Evolutionary conservation across 352 stramenopile species (phyloP).

Genomic region (Elongisporangium undulatum): DNA sequence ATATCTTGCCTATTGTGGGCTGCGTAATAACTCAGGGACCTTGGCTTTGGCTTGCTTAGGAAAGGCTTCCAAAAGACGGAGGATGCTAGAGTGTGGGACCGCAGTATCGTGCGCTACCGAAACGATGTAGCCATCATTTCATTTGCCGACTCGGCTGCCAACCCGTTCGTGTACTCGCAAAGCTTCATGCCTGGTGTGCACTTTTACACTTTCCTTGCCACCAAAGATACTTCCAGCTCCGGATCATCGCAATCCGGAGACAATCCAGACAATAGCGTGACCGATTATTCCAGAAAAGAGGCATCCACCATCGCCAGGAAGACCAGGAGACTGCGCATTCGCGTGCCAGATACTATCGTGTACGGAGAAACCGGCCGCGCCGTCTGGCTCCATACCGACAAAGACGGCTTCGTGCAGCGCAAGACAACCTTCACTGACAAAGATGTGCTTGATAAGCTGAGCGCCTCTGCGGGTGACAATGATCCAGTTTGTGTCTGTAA

Average conservation of each 20-base stretch:
- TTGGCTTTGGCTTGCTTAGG: constrained; percentile 1
- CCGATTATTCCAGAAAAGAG: not conserved
- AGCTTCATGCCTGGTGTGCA: constrained; percentile 78
- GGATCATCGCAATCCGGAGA: constrained; percentile 1
- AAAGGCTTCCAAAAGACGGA: constrained; percentile 4
- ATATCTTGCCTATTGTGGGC: not conserved
- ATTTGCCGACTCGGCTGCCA: constrained; percentile 39
- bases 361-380: constrained; percentile 70
- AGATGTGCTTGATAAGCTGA: constrained; percentile 66
- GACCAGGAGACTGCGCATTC: constrained; percentile 37
- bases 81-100: constrained; percentile 11
- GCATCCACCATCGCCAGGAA: constrained; percentile 5
- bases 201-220: constrained; percentile 75
- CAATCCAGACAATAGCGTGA: constrained; percentile 2
- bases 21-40: too few species aligned
- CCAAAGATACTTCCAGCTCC: constrained; percentile 24
- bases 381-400: constrained; percentile 70
- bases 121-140: constrained; percentile 51
- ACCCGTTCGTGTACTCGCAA: constrained; percentile 41
- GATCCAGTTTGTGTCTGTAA: constrained; percentile 69
- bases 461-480: constrained; percentile 21
- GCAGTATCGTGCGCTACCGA: constrained; percentile 44
- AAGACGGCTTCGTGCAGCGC: constrained; percentile 60
- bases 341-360: constrained; percentile 76
- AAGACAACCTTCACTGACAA: constrained; percentile 66